Conservation (phyloP, 2,329 filamentous ascomycete species). For the Fusarium subtropicale region DNA sequence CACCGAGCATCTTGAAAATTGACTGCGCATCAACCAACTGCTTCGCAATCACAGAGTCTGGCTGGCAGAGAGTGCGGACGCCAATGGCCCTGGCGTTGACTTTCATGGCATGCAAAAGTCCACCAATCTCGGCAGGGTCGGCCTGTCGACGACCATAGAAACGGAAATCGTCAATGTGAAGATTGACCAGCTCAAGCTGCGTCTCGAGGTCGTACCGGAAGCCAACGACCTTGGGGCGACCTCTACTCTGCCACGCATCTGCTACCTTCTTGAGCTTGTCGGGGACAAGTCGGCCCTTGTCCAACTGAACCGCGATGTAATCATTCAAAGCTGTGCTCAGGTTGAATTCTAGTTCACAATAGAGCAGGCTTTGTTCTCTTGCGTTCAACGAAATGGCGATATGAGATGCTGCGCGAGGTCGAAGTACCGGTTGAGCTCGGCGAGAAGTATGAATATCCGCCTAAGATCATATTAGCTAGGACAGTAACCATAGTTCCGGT, state of each 20-base stretch:
- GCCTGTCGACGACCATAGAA: conserved; percentile 64
- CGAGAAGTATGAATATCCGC: conserved; percentile 54
- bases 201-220: conserved; percentile 72
- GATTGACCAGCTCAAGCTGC: conserved; percentile 65
- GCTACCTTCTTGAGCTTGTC: conserved; percentile 64
- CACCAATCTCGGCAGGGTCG: conserved; percentile 57
- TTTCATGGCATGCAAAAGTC: conserved; percentile 64
- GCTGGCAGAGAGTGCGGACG: conserved; percentile 68
- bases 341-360: conserved; percentile 69
- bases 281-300: conserved; percentile 65
- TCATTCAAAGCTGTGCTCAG: conserved; percentile 63
- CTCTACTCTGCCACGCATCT: conserved; percentile 64
- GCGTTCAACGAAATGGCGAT: conserved; percentile 64
- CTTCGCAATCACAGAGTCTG: conserved; percentile 68
- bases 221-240: conserved; percentile 65
- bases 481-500: background rate
- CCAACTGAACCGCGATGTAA: conserved; percentile 65
- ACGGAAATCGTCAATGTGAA: conserved; percentile 64
- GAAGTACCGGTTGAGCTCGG: conserved; percentile 49
- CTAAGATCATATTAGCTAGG: conserved; percentile 38
- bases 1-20: conserved; percentile 63
- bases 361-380: conserved; percentile 68
- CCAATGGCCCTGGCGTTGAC: conserved; percentile 64
- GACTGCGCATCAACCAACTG: conserved; percentile 66
- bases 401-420: conserved; percentile 47